These are phyloP conservation scores for Heterobasidion irregulare DNA, from an alignment of 1,284 basidiomycete species.

Conservation along the genomic window DNA sequence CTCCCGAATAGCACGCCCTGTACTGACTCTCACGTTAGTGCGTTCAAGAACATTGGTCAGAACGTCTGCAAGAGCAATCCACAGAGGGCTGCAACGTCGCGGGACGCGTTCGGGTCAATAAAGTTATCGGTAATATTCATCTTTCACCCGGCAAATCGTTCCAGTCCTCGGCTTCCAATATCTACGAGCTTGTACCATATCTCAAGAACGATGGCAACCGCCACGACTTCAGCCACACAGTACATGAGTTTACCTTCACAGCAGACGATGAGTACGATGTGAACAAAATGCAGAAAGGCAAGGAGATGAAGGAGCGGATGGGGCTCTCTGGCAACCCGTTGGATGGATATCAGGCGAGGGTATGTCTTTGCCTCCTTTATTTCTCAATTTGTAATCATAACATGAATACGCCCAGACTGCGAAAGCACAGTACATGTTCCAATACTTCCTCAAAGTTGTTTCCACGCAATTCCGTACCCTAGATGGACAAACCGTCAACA, in stretches of 20 bases:
- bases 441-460: constrained; percentile 97
- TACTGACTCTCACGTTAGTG: constrained; percentile 45
- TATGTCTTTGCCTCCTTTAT: constrained; percentile 20
- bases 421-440: constrained; percentile 84
- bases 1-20: background rate
- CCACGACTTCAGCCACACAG: constrained; percentile 91
- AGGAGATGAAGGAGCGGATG: constrained; percentile 68
- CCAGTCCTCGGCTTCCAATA: constrained; percentile 76
- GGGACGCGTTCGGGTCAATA: constrained; percentile 92
- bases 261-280: constrained; percentile 75
- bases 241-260: constrained; percentile 80
- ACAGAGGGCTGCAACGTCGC: constrained; percentile 92
- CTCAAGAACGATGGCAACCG: constrained; percentile 79
- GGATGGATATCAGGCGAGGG: constrained; percentile 60
- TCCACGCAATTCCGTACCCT: constrained; percentile 85
- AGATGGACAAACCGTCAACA: constrained; percentile 69
- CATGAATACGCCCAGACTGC: constrained; percentile 34
- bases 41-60: constrained; percentile 89
- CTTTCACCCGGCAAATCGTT: constrained; percentile 89
- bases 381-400: constrained; percentile 4
- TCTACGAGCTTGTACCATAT: constrained; percentile 95
- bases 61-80: constrained; percentile 88
- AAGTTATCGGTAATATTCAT: constrained; percentile 90
- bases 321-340: constrained; percentile 77
- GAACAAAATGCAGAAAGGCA: constrained; percentile 51